phyloP scores from a whole-genome alignment of 2,329 filamentous ascomycete genomes.

The Orbilia oligospora region DNA sequence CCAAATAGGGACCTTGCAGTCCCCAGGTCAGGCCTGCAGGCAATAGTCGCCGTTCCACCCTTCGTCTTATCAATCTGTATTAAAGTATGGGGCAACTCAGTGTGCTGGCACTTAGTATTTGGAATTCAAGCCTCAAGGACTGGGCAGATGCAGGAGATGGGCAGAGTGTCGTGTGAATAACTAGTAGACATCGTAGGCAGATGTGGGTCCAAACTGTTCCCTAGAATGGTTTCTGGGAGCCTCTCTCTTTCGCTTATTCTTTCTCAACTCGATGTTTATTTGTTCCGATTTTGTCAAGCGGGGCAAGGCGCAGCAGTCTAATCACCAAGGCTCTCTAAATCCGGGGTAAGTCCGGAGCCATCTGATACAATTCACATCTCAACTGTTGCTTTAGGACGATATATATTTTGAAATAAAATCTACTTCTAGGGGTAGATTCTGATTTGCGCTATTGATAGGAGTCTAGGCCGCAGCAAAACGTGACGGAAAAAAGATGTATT shows the following conservation, averaged over 20 bases:
- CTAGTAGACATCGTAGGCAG: background rate
- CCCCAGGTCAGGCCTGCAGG: background rate
- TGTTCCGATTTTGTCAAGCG: background rate
- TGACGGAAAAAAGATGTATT: background rate
- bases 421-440: background rate
- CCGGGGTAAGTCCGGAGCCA: slow-evolving; percentile 5
- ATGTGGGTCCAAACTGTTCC: background rate
- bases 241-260: background rate
- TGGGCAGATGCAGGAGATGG: background rate
- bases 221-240: background rate
- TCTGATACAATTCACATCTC: background rate
- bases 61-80: background rate
- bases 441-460: background rate
- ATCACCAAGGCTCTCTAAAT: background rate
- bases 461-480: background rate
- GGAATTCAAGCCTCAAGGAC: slow-evolving; percentile 1
- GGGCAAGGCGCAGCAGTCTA: background rate
- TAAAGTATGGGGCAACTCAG: background rate
- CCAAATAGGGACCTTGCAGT: background rate
- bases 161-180: background rate
- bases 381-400: background rate
- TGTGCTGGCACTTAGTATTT: background rate
- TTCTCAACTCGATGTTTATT: background rate
- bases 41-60: slow-evolving; percentile 12
- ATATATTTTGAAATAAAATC: background rate